phyloP scores from a whole-genome alignment of 192 early-diverging fungal genomes.

The Dissophora ornata region DNA sequence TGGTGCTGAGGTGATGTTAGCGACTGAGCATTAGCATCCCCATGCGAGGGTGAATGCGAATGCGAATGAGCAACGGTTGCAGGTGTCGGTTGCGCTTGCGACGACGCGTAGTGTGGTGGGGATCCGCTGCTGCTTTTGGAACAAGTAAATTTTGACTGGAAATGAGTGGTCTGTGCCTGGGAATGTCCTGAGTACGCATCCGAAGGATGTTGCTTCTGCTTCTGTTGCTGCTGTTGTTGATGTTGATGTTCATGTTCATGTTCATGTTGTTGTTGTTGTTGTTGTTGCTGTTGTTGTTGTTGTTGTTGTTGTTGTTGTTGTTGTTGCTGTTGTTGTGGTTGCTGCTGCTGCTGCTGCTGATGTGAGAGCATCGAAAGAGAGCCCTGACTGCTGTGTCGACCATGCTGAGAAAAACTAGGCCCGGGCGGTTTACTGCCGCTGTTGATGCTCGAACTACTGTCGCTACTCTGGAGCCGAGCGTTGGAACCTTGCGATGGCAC shows the following conservation, averaged over 20 bases:
- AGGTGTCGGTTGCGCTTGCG: not conserved
- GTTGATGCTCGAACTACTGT: not conserved
- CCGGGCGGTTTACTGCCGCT: not conserved
- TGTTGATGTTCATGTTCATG: not conserved
- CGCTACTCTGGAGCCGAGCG: not conserved
- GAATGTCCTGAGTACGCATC: conserved; percentile 5
- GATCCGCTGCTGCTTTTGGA: conserved; percentile 4
- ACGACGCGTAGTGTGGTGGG: not conserved
- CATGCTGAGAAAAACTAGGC: not conserved
- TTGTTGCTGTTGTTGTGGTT: not conserved
- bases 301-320: not conserved
- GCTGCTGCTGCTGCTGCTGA: not conserved
- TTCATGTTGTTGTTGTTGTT: not conserved
- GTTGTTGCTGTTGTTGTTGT: not conserved
- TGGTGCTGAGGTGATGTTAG: not conserved
- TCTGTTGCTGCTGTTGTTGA: conserved; percentile 9
- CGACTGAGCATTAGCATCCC: not conserved
- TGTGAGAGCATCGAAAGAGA: not conserved
- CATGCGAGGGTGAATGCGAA: not conserved
- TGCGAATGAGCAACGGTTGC: not conserved
- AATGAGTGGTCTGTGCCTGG: conserved; percentile 13
- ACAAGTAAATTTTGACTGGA: not conserved
- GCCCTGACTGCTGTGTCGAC: conserved; percentile 14
- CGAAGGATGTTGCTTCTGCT: conserved; percentile 6
- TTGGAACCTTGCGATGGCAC: not conserved